Conservation (phyloP, 1,284 basidiomycete genomes). For the Coriolopsis trogii region DNA sequence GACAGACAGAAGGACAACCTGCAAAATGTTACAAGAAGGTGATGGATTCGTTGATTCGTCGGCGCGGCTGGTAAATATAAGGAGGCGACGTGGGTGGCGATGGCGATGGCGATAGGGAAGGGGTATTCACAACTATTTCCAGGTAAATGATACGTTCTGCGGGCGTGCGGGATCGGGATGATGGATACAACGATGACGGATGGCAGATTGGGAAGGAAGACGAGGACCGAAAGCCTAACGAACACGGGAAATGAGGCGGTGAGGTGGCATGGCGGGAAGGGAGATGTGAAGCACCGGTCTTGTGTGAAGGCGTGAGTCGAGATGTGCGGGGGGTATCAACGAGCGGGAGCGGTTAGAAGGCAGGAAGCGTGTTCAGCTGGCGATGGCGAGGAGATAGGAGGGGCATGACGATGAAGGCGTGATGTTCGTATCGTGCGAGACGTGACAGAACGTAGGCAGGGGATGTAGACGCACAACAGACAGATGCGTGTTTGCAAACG, state of each 20-base stretch:
- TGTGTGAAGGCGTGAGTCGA: not conserved
- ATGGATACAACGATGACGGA: slow-evolving; percentile 8
- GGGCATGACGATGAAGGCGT: not conserved
- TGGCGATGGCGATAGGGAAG: not conserved
- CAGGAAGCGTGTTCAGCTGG: not conserved
- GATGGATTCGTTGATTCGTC: too few relatives aligned
- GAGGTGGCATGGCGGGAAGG: not conserved
- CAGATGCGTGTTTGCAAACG: too few relatives aligned
- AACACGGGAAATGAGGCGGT: too few relatives aligned
- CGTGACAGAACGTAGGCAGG: not conserved
- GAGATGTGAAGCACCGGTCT: not conserved
- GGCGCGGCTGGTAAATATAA: too few relatives aligned
- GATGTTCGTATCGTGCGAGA: slow-evolving; percentile 3
- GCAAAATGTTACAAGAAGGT: not conserved
- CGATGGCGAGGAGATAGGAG: not conserved
- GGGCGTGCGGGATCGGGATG: not conserved
- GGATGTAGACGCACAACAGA: not conserved
- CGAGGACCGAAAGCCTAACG: too few relatives aligned
- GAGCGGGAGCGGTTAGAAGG: not conserved
- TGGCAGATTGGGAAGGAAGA: too few relatives aligned
- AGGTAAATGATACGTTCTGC: not conserved
- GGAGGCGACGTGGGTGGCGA: not conserved
- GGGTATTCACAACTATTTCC: not conserved
- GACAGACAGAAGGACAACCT: not conserved
- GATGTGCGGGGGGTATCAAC: slow-evolving; percentile 3